phyloP scores from a whole-genome alignment of 306 rosid species.

The Prunus campanulata region DNA sequence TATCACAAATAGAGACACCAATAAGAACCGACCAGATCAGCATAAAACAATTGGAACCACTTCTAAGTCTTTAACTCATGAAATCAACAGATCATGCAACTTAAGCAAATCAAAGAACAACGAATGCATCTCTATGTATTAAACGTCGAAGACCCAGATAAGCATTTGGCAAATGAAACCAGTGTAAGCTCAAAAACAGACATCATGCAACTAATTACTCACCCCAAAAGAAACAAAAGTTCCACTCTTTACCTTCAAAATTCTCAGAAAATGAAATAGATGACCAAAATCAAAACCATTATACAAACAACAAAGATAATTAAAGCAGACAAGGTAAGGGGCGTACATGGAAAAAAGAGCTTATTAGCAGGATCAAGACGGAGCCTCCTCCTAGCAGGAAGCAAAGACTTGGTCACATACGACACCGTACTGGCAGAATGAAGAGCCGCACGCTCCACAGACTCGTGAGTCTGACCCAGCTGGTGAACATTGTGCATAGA shows the following conservation, averaged over 20 bases:
- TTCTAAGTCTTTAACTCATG: not conserved
- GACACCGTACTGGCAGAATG: conserved; percentile 61
- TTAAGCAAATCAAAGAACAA: conserved; percentile 13
- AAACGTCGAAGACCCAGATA: conserved; percentile 14
- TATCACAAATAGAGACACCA: not conserved
- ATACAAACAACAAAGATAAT: not conserved
- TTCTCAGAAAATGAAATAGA: not conserved
- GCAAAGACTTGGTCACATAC: conserved; percentile 74
- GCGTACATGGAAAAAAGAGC: conserved; percentile 90
- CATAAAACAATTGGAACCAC: not conserved
- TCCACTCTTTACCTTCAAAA: not conserved
- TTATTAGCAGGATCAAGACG: conserved; percentile 96
- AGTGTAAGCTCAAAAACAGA: not conserved
- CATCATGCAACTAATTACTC: conserved; percentile 3
- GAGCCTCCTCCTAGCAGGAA: conserved; percentile 77
- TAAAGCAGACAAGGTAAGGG: conserved; percentile 5
- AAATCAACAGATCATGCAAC: conserved; percentile 10
- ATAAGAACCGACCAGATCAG: not conserved
- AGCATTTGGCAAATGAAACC: conserved; percentile 6
- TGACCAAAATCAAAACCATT: not conserved
- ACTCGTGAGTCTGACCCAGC: conserved; percentile 48
- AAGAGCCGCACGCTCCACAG: conserved; percentile 50
- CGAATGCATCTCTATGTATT: not conserved
- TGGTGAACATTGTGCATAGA: conserved; percentile 46
- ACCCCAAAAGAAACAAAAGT: not conserved